Evolutionary conservation across 2,329 filamentous ascomycete species (phyloP), one percentile per base, ranked within the genome.

Genomic region (Verticillium klebahnii): DNA sequence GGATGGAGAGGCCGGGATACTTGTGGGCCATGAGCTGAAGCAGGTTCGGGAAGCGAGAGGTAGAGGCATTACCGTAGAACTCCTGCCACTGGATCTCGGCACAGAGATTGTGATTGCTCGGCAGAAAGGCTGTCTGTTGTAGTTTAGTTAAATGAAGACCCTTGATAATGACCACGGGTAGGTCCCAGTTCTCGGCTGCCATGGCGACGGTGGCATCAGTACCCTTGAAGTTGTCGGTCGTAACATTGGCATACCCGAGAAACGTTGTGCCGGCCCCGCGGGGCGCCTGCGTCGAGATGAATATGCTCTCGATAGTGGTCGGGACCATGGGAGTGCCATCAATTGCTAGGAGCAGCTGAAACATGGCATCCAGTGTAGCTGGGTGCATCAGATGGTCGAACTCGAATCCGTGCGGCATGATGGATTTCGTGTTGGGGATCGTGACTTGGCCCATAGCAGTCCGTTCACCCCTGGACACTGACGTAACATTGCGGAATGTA

Each of bases 311-410:
- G 52, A 83, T 75, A 19, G 70, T 76, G 0, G 78, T 78, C 0
- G 82, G 82, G 0, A 85, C 77, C 81, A 84, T 85, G 2, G 80
- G 75, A 11, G 72, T 70, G 3, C 74, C 71, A 5, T 78, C 73
- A 2, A 83, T 71, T 6, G 76, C 74, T 58, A 86, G 79, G 1
- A 82, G 73, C 0, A 78, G 77, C 60, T 87, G 85, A 29, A 87
- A 79, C 69, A 86, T 79, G 2, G 80, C 72, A 65, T 87, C 85
- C 14, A 87, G 73, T 0, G 84, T 85, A 4, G 81, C 78, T 0
- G 85, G 85, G 64, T 87, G 85, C n/a, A 87, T 77, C 5, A 85
- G 61, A 64, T 85, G 82, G 3, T 78, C 74, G 63, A 79, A 85
- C 67, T 86, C 83, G 59, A 80, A 85, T 15, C 77, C 71, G 45